A percentile compares a stretch with the other conserved stretches of the same genome.
Evolutionary conservation across 495 filamentous ascomycete species (phyloP).

Genomic region (Aspergillus carlsbadensis): DNA sequence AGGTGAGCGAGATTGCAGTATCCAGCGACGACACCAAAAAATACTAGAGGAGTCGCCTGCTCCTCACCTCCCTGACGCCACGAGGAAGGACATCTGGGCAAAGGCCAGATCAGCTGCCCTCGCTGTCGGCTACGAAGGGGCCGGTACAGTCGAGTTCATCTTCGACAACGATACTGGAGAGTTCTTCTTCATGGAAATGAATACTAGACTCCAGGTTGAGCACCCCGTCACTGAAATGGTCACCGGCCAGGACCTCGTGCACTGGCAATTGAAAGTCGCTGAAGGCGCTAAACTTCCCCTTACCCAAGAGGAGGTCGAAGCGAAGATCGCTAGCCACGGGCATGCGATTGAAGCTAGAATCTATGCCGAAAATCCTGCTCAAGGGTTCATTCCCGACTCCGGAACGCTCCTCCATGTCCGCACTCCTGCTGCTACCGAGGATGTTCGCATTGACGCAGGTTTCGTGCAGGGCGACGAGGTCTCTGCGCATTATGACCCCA

Average conservation of each 20-base stretch:
- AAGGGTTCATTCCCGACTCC: slow-evolving; percentile 90
- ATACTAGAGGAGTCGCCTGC: slow-evolving; percentile 96
- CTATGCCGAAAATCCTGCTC: slow-evolving; percentile 91
- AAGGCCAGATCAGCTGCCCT: slow-evolving; percentile 87
- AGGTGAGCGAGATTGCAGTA: slow-evolving; percentile 83
- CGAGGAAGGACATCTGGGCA: slow-evolving; percentile 86
- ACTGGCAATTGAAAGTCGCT: slow-evolving; percentile 94
- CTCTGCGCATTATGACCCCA: slow-evolving; percentile 94
- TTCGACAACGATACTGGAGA: slow-evolving; percentile 92
- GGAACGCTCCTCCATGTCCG: slow-evolving; percentile 82
- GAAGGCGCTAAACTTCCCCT: slow-evolving; percentile 84
- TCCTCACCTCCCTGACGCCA: slow-evolving; percentile 74
- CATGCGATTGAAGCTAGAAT: slow-evolving; percentile 94
- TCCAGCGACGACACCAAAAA: slow-evolving; percentile 92
- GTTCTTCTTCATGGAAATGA: slow-evolving; percentile 99
- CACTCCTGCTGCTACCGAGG: slow-evolving; percentile 64
- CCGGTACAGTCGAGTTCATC: slow-evolving; percentile 97
- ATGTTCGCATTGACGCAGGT: slow-evolving; percentile 87
- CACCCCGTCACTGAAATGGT: slow-evolving; percentile 98
- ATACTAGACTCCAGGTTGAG: slow-evolving; percentile 94
- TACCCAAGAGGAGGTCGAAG: slow-evolving; percentile 78
- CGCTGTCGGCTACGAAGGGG: slow-evolving; percentile 92
- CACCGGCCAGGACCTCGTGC: slow-evolving; percentile 89
- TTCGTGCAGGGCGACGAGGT: slow-evolving; percentile 90
- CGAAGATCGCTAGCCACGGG: slow-evolving; percentile 69